A percentile compares a stretch with the other conserved stretches of the same genome.
Conservation (phyloP, 805 yeast genomes). For the Blastobotrys muscicola region DNA sequence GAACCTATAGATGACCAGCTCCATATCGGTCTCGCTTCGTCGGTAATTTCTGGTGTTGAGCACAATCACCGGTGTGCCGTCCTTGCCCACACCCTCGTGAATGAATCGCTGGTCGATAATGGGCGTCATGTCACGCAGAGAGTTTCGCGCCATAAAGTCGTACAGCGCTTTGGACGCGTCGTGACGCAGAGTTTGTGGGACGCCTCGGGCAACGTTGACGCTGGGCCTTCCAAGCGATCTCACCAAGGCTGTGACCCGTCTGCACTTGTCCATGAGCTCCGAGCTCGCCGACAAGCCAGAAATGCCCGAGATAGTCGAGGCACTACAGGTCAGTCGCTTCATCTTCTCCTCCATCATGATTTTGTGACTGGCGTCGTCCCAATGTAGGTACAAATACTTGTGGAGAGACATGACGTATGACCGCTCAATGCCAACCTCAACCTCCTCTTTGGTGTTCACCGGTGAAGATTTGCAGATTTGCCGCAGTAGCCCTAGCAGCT, state of each 20-base stretch:
- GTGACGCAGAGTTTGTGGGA: slow-evolving; percentile 2
- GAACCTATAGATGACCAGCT: slow-evolving; percentile 47
- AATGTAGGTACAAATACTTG: slow-evolving; percentile 41
- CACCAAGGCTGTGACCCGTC: slow-evolving; percentile 10
- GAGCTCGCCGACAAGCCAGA: too few species aligned
- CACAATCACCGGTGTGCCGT: slow-evolving; percentile 63
- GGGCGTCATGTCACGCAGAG: slow-evolving; percentile 43
- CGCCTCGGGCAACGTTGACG: slow-evolving; percentile 2
- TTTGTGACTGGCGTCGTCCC: slow-evolving; percentile 28
- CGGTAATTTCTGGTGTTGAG: slow-evolving; percentile 34
- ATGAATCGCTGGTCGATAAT: slow-evolving; percentile 39
- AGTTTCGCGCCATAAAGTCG: slow-evolving; percentile 65
- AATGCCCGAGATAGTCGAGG: too few species aligned
- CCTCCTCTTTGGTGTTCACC: neutral
- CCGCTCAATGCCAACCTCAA: neutral
- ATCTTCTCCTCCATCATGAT: slow-evolving; percentile 15
- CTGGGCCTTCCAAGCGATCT: slow-evolving; percentile 14
- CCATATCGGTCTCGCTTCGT: slow-evolving; percentile 32
- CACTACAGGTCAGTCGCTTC: slow-evolving; percentile 5
- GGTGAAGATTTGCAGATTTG: neutral
- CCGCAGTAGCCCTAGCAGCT: slow-evolving; percentile 4
- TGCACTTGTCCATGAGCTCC: slow-evolving; percentile 2
- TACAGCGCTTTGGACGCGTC: slow-evolving; percentile 34
- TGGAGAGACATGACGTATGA: slow-evolving; percentile 34
- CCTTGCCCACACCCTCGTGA: slow-evolving; percentile 56